A percentile compares a stretch with the other conserved stretches of the same genome.
Conservation (phyloP, 495 filamentous ascomycete genomes). For the Podospora pseudoanserina region DNA sequence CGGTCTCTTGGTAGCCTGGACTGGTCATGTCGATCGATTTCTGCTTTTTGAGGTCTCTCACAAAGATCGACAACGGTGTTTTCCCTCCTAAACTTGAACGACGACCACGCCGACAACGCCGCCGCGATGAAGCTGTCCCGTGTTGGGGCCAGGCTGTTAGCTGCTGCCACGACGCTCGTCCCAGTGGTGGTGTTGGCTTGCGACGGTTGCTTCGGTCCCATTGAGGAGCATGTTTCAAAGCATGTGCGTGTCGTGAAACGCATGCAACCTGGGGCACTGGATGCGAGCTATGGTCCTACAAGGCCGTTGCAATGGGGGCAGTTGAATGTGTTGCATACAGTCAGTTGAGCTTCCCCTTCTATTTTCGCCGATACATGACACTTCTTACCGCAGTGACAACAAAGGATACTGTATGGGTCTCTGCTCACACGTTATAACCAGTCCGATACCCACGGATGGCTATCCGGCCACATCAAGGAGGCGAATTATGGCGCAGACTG, state of each 20-base stretch:
- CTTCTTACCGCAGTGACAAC: too few species aligned
- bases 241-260: slow-evolving; percentile 40
- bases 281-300: slow-evolving; percentile 36
- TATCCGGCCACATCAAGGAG: slow-evolving; percentile 77
- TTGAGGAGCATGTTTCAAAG: slow-evolving; percentile 26
- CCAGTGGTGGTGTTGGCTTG: not conserved
- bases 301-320: slow-evolving; percentile 62
- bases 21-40: not conserved
- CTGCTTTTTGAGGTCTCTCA: not conserved
- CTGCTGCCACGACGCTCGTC: not conserved
- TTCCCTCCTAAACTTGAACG: not conserved
- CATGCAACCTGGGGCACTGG: slow-evolving; percentile 49
- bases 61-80: not conserved
- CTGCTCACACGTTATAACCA: not conserved
- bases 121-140: not conserved
- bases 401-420: too few species aligned
- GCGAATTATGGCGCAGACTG: slow-evolving; percentile 76
- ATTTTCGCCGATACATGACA: too few species aligned
- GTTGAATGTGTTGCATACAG: slow-evolving; percentile 80
- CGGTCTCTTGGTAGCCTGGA: not conserved
- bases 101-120: not conserved
- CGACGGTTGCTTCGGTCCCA: slow-evolving; percentile 31
- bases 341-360: slow-evolving; percentile 12
- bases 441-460: slow-evolving; percentile 76
- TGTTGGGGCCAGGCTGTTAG: not conserved